phyloP scores from a whole-genome alignment of 306 rosid genomes.

The Purshia tridentata region DNA sequence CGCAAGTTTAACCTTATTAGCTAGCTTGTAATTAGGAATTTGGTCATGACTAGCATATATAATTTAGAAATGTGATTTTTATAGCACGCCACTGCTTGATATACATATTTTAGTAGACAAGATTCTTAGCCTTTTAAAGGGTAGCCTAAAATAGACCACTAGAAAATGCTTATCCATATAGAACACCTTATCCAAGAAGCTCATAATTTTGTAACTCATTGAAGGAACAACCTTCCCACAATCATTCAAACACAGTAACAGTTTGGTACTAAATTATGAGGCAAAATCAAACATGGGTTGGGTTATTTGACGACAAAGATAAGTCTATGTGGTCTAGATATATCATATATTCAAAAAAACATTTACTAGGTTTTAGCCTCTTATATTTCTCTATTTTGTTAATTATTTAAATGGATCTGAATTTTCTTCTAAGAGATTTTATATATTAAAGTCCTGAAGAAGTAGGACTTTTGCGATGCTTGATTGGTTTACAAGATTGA shows the following conservation, averaged over 20 bases:
- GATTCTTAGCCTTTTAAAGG: constrained; percentile 21
- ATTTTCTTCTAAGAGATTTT: not conserved
- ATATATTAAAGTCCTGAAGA: not conserved
- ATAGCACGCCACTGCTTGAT: not conserved
- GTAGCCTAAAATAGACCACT: constrained; percentile 8
- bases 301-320: constrained; percentile 29
- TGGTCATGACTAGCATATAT: not conserved
- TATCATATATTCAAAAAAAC: constrained; percentile 22
- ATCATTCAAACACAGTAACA: constrained; percentile 29
- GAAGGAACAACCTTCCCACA: constrained; percentile 47
- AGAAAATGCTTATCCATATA: constrained; percentile 17
- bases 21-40: not conserved
- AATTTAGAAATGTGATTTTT: not conserved
- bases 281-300: constrained; percentile 33
- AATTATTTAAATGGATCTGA: not conserved
- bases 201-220: constrained; percentile 28
- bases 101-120: constrained; percentile 13
- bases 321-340: constrained; percentile 3
- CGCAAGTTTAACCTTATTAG: not conserved
- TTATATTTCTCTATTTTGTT: not conserved
- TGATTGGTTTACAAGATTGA: constrained; percentile 35
- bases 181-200: constrained; percentile 28
- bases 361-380: constrained; percentile 25
- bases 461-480: constrained; percentile 19
- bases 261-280: constrained; percentile 24